These are phyloP conservation scores for Climacium dendroides DNA, from an alignment of 225 moss, liverwort and hornwort genomes.

Conservation along the genomic window DNA sequence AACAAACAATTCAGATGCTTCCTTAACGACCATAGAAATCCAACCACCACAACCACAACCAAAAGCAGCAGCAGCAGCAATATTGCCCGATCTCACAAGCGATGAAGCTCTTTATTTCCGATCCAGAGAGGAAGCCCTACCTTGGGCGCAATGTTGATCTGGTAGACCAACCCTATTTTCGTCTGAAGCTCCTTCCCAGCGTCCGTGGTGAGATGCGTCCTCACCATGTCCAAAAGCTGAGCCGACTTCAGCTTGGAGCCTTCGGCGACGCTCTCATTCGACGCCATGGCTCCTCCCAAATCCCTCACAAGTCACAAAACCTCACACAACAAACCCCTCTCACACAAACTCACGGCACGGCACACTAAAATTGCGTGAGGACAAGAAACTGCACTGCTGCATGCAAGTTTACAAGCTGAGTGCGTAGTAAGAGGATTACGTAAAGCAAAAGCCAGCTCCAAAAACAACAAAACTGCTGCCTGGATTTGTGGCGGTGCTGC, in stretches of 20 bases:
- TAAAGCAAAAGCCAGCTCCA: neutral
- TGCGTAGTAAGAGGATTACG: neutral
- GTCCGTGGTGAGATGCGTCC: constrained; percentile 54
- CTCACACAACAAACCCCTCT: neutral
- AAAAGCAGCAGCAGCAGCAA: neutral
- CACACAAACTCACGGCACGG: neutral
- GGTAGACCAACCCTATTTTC: constrained; percentile 68
- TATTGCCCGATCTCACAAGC: neutral
- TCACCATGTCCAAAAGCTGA: constrained; percentile 61
- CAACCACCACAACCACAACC: neutral
- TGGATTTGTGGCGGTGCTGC: neutral
- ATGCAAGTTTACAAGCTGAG: no score
- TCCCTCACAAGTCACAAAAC: neutral
- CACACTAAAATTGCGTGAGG: neutral
- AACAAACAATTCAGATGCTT: neutral
- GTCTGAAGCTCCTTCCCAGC: constrained; percentile 75
- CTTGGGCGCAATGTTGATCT: constrained; percentile 80
- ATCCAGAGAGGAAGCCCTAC: neutral
- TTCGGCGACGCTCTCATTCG: constrained; percentile 20
- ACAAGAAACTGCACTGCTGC: neutral
- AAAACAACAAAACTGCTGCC: neutral
- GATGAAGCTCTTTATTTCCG: neutral
- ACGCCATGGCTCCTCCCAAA: constrained; percentile 32
- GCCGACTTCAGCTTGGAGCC: constrained; percentile 74
- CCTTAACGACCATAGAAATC: neutral